Base-by-base conservation (phyloP, 2,329 filamentous ascomycete genomes). In the Phaeosphaeria sp. region DNA sequence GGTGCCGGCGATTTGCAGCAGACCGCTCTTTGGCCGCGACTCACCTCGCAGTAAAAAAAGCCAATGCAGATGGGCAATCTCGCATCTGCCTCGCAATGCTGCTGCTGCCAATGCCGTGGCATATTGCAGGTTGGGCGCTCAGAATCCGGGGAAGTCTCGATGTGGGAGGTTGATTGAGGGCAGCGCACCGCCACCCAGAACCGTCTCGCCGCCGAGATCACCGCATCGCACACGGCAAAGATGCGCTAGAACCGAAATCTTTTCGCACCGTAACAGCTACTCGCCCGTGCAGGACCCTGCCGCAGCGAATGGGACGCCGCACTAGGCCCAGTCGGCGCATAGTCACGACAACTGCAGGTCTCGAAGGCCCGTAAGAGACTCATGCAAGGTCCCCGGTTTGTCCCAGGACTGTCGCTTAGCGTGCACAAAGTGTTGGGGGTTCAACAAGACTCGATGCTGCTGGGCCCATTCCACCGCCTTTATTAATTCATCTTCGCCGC, bases 311-410 rank as follows among this genome's bases (percentile, higher is more conserved):
- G 48, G 57, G 11, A 33, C 46, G 53, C n/a, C n/a, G 55, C 65
- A 62, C 67, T 67, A 69, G 57, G 43, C 64, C 48, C 20, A 22
- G 42, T 57, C 55, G 54, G 65, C 54, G 59, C 42, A 63, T 67
- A 65, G 55, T 60, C 57, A 68, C 63, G 62, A 61, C 56, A 15
- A 56, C 47, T 60, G 64, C 57, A 58, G 59, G 64, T 61, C 69
- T 67, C 61, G 63, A 68, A 57, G 57, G 57, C 46, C 46, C 55
- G 33, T 27, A 20, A n/a, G 46, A 15, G 18, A 42, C 25, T 52
- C 27, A 66, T 72, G 71, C 73, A 74, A 71, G 72, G 71, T 72
- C 69, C 72, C 69, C 67, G 62, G 57, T 65, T 53, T 41, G 58
- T 58, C 33, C 49, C 49, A 51, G 25, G 23, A 25, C 15, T 21